These are phyloP conservation scores for Trametes punicea DNA, from an alignment of 768 basidiomycete species.

Conservation along the genomic window DNA sequence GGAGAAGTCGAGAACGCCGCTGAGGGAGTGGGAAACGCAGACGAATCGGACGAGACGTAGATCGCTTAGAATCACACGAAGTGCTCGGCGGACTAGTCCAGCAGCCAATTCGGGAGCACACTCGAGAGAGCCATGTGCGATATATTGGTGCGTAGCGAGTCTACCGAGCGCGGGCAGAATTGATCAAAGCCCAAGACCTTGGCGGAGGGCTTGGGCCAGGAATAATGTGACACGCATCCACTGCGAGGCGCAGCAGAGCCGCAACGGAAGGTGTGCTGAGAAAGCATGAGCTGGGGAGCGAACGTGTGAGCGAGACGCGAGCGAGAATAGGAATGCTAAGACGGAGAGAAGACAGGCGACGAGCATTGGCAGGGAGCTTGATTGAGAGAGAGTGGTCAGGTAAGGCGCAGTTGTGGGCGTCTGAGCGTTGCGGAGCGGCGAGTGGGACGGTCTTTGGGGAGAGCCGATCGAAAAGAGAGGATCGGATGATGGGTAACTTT, in stretches of 20 bases:
- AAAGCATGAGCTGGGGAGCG: not conserved
- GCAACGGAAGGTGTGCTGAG: not conserved
- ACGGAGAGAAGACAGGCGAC: not conserved
- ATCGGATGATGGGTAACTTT: conserved; percentile 3
- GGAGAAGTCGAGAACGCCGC: not conserved
- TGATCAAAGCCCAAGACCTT: not conserved
- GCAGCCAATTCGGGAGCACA: not conserved
- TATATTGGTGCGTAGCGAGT: not conserved
- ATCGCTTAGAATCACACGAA: conserved; percentile 6
- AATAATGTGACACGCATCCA: not conserved
- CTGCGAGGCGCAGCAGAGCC: not conserved
- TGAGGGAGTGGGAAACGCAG: conserved; percentile 2
- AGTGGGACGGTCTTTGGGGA: not conserved
- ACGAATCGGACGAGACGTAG: conserved; percentile 2
- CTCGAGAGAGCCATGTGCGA: not conserved
- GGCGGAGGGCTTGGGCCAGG: not conserved
- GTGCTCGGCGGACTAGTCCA: conserved; percentile 2
- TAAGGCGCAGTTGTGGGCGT: too few species aligned
- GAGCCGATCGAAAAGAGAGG: not conserved
- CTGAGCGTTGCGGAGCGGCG: not conserved
- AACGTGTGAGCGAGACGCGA: not conserved
- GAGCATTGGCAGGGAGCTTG: not conserved
- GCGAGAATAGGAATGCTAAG: conserved; percentile 1
- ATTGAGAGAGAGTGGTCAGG: too few species aligned
- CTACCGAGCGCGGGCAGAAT: not conserved